These are phyloP conservation scores for Aspergillus ellipticus DNA, from an alignment of 495 filamentous ascomycete species.

Conservation along the genomic window DNA sequence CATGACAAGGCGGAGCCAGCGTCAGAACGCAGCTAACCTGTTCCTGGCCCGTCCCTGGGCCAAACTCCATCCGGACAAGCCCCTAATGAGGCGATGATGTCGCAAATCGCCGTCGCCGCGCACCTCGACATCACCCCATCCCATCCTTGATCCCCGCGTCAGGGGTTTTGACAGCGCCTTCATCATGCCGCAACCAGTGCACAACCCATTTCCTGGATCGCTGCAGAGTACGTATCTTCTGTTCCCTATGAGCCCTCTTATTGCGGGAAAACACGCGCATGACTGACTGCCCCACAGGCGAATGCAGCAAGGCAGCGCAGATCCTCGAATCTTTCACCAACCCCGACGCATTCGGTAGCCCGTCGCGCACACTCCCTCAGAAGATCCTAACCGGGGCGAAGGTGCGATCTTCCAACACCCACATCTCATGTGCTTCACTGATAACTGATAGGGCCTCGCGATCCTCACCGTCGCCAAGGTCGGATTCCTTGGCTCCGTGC, in stretches of 20 bases:
- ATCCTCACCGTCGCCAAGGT: constrained; percentile 88
- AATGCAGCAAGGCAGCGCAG: constrained; percentile 78
- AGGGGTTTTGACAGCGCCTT: neutral
- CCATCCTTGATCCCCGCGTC: neutral
- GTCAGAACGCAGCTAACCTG: too few species aligned
- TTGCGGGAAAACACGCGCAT: neutral
- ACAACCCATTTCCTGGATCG: constrained; percentile 58
- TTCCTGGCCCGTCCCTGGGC: neutral
- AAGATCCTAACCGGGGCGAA: constrained; percentile 82
- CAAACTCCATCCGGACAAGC: neutral
- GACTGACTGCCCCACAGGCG: constrained; percentile 53
- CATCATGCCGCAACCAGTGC: constrained; percentile 45
- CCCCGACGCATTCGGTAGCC: constrained; percentile 77
- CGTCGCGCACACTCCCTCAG: constrained; percentile 86
- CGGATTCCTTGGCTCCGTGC: constrained; percentile 81
- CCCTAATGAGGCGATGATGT: neutral
- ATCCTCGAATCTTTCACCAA: constrained; percentile 88
- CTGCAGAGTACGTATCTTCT: constrained; percentile 43
- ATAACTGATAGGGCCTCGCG: constrained; percentile 65
- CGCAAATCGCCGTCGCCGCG: too few species aligned
- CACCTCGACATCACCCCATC: too few species aligned
- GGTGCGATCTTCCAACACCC: constrained; percentile 42
- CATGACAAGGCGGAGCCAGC: too few species aligned
- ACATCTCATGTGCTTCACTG: neutral
- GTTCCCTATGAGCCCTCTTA: constrained; percentile 5